Evolutionary conservation across 2,329 filamentous ascomycete genomes (phyloP).

Genomic region (Aspergillus texensis): DNA sequence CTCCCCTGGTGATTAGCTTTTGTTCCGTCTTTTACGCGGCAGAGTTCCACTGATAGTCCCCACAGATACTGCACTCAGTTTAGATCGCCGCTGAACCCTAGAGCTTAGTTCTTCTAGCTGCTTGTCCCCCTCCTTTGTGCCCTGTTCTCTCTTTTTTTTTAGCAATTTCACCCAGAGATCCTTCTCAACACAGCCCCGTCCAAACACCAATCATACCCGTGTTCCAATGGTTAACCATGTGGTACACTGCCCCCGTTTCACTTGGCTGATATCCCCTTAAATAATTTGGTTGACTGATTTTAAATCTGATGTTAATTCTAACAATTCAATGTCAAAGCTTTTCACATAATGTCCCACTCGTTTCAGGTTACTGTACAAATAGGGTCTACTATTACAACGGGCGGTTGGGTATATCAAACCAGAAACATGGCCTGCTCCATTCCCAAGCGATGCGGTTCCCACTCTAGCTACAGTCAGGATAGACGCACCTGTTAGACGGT

Average conservation of each 20-base stretch:
- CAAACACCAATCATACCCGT: not conserved
- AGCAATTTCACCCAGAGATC: not conserved
- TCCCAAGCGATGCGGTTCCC: not conserved
- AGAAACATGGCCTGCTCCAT: not conserved
- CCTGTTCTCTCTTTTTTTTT: not conserved
- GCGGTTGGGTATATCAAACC: not conserved
- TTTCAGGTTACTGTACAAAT: not conserved
- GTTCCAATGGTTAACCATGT: not conserved
- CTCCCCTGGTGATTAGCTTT: not conserved
- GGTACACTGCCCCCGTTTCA: slow-evolving; percentile 1
- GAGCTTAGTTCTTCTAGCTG: not conserved
- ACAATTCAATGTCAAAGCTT: not conserved
- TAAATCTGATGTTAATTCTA: not conserved
- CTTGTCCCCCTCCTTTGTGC: not conserved
- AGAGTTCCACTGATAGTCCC: not conserved
- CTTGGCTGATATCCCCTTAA: not conserved
- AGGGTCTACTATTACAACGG: not conserved
- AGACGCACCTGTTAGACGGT: too few species aligned
- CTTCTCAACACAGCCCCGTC: not conserved
- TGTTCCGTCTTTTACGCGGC: slow-evolving; percentile 5
- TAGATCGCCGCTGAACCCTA: slow-evolving; percentile 1
- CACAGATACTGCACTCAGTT: not conserved
- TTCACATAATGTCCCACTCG: not conserved
- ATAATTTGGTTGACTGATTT: slow-evolving; percentile 1
- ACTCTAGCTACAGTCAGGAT: not conserved